Conservation (phyloP, 1,284 basidiomycete species). For the Sparassis latifolia region DNA sequence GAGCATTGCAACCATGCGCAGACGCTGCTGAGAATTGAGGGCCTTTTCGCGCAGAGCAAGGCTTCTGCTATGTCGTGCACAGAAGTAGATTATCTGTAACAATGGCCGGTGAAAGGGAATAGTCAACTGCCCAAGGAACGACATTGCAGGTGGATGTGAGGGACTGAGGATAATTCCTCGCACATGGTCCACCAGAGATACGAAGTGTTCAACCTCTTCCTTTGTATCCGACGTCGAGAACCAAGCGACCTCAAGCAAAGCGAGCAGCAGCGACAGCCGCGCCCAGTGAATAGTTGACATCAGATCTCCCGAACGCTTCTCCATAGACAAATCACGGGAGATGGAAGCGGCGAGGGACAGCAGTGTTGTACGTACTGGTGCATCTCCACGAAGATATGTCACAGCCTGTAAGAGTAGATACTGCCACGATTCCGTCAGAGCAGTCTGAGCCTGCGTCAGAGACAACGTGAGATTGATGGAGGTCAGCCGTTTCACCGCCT, state of each 20-base stretch:
- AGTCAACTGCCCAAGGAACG: conserved; percentile 62
- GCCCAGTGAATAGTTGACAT: conserved; percentile 79
- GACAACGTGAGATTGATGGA: conserved; percentile 84
- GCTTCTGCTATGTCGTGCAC: conserved; percentile 55
- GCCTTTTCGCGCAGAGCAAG: conserved; percentile 42
- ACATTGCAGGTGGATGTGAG: conserved; percentile 68
- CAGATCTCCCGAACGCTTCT: conserved; percentile 75
- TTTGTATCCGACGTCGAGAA: conserved; percentile 58
- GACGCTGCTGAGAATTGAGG: conserved; percentile 54
- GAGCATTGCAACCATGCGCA: conserved; percentile 51
- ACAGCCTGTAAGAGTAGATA: conserved; percentile 60
- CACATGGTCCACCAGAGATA: conserved; percentile 54
- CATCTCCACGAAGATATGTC: conserved; percentile 59
- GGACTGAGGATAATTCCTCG: conserved; percentile 68
- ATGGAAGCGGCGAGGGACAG: conserved; percentile 58
- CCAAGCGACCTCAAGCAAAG: conserved; percentile 75
- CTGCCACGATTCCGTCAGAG: conserved; percentile 76
- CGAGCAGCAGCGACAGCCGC: conserved; percentile 68
- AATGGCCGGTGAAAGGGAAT: conserved; percentile 77
- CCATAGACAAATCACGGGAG: conserved; percentile 61
- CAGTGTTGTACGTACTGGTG: conserved; percentile 45
- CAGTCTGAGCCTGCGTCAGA: conserved; percentile 71
- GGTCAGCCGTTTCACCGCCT: conserved; percentile 44
- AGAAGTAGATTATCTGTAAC: conserved; percentile 77
- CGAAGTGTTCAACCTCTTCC: conserved; percentile 52